phyloP scores from a whole-genome alignment of 305 asterid species.

The Solanum hybrid region DNA sequence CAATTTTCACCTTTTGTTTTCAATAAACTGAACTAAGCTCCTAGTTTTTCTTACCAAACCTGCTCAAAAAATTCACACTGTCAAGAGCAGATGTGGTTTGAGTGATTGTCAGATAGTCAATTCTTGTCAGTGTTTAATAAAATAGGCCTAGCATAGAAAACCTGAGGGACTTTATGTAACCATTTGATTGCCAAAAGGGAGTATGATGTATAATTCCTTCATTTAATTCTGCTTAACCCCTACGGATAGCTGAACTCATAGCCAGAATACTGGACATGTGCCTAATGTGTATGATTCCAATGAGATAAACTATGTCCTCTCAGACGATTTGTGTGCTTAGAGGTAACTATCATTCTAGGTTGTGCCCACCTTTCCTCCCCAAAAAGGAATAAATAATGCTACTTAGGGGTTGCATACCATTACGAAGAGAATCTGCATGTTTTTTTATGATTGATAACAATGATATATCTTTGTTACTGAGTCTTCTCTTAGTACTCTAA shows the following conservation, averaged over 20 bases:
- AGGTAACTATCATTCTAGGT: neutral
- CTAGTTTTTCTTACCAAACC: neutral
- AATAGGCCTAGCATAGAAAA: neutral
- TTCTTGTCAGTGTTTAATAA: neutral
- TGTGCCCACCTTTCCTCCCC: neutral
- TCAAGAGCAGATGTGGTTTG: neutral
- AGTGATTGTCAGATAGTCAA: neutral
- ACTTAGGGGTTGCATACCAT: neutral
- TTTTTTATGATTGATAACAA: neutral
- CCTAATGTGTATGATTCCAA: neutral
- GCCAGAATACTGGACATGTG: neutral
- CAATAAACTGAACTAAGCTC: neutral
- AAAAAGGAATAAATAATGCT: neutral
- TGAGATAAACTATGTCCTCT: neutral
- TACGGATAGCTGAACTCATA: neutral
- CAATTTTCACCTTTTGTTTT: neutral
- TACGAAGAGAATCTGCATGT: neutral
- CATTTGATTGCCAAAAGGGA: neutral
- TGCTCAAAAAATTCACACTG: neutral
- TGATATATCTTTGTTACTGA: neutral
- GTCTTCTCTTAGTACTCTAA: neutral
- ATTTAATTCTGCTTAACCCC: neutral
- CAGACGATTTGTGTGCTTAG: neutral
- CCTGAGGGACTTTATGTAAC: neutral
- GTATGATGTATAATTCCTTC: neutral